phyloP scores from a whole-genome alignment of 805 yeast species.

The Wickerhamomyces rabaulensis region DNA sequence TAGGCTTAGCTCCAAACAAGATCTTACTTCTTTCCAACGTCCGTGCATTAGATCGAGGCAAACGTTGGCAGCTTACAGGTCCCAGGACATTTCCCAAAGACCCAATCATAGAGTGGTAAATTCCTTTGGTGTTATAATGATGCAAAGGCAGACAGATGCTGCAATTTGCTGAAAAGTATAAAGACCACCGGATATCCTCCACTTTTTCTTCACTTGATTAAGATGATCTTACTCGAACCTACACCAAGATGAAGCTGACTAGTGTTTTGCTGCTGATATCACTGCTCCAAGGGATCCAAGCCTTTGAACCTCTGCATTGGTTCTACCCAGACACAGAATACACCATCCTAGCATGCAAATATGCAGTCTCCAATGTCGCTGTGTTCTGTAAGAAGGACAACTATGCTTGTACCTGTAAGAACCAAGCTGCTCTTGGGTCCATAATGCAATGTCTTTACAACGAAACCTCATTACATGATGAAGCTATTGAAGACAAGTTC shows the following conservation, averaged over 20 bases:
- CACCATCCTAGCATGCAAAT: constrained; percentile 20
- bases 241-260: too few relatives aligned
- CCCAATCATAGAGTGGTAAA: neutral
- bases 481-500: constrained; percentile 16
- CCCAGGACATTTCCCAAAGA: neutral
- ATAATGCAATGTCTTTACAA: constrained; percentile 24
- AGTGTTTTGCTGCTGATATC: too few relatives aligned
- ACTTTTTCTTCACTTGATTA: too few relatives aligned
- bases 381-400: constrained; percentile 18
- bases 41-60: neutral
- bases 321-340: neutral
- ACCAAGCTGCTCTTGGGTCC: constrained; percentile 24
- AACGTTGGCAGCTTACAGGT: neutral
- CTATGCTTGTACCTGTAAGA: constrained; percentile 21
- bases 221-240: too few relatives aligned
- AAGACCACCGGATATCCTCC: too few relatives aligned
- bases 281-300: neutral
- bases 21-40: neutral
- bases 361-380: constrained; percentile 17
- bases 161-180: too few relatives aligned
- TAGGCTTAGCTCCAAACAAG: too few relatives aligned
- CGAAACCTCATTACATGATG: constrained; percentile 7
- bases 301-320: neutral
- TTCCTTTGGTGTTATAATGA: neutral
- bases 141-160: too few relatives aligned